Evolutionary conservation across 2,329 filamentous ascomycete species (phyloP), one percentile per base, ranked within the genome.

Genomic region (Nemania bipapillata): DNA sequence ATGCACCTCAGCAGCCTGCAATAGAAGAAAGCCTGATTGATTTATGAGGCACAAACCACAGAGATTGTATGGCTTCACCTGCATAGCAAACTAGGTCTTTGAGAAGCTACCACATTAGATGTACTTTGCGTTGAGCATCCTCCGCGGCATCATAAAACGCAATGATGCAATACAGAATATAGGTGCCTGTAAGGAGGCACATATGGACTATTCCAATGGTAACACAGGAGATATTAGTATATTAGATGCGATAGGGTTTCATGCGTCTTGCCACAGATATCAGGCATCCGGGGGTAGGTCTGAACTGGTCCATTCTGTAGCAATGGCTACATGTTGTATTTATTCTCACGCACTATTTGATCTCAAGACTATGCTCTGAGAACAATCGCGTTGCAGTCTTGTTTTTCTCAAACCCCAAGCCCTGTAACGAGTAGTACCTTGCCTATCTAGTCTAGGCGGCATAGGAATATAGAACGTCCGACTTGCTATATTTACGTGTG

Each of bases 1-100:
- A 90, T 77, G 85, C 87, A 30, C 88, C 87, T 60, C 84, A 79
- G 77, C 83, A 84, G 74, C 86, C 86, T 15, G 85, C 83, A 0
- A 85, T 91, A 54, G 92, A 95, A 80, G 92, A 95, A 80, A 91
- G 89, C 66, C 81, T 96, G 75, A 96, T 96, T 80, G 92, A 96
- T 79, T 84, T 95, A 70, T 94, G 63, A 72, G 60, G 53, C 37
- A 28, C 24, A n/a, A 47, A 26, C 7, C 28, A 58, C n/a, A 20
- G 30, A 28, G 22, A 58, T 56, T 42, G 12, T 28, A 37, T 37
- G 24, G 24, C 53, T 37, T 1, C n/a, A 9, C n/a, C 26, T 17
- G 15, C 4, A 9, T 32, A 28, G 22, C 30, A 45, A 52, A 35
- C 26, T 35, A 15, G 17, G 35, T 12, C 11, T 28, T 32, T 11